Evolutionary conservation across 495 filamentous ascomycete genomes (phyloP), one percentile per base, ranked within the genome.

Genomic region (Penicillium alfredii): DNA sequence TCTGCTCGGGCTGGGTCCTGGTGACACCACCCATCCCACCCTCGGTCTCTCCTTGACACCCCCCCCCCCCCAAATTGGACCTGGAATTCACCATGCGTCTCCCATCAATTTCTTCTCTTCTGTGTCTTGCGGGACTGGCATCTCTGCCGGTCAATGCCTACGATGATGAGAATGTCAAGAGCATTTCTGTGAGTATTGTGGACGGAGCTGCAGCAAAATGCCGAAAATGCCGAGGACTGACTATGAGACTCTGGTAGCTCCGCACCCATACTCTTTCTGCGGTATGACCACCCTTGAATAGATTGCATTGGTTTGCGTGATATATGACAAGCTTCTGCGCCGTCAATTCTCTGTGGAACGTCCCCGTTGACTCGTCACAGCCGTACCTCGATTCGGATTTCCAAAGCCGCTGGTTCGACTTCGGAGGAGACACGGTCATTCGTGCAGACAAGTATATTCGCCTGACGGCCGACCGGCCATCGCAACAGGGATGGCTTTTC

Each of bases 351-450:
- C 11, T 38, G 21, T 27, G 13, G 17, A 36, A 35, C 19, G 37
- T 15, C 44, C 30, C 39, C 38, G 39, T 56, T 68, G 40, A 66
- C 62, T 20, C 23, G 29, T 35, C 23, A 64, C 56, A 96, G 84
- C 93, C 93, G 31, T 99, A 96, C 63, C 75, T 99, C 31, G 92
- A 97, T 65, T 88, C 87, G 40, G 93, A 99, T 62, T 89, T 97
- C 80, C 86, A 94, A 73, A 94, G 85, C 69, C 84, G 93, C 65
- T 99, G 92, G 88, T 99, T 86, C 62, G 93, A 99, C 69, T 99
- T 94, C 76, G 93, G 93, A 55, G 92, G 89, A 52, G 86, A 95
- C 60, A 93, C 92, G 4, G 78, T 99, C 47, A 72, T 97, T 55
- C 82, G 93, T 30, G 84, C 88, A 45, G 93, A 99, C 61, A 78